Conservation (phyloP, 257 asterid species). For the Rubia yunnanensis region DNA sequence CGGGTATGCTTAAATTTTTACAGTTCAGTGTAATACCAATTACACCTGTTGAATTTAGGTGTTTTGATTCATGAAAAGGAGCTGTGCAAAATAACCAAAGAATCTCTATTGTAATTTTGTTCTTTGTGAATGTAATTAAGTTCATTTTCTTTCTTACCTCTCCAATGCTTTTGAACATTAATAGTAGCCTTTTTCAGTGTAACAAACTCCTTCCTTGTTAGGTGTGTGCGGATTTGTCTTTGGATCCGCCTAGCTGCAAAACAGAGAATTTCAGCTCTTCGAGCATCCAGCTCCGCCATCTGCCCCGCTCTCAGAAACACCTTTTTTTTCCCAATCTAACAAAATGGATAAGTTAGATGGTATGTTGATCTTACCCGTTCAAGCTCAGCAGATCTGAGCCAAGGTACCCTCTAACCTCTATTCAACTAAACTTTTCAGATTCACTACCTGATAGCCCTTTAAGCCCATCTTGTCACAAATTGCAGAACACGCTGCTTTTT, state of each 20-base stretch:
- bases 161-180: conserved; percentile 59
- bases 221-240: conserved; percentile 76
- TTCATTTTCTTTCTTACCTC: conserved; percentile 46
- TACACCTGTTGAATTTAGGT: not conserved
- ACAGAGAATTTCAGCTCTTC: conserved; percentile 80
- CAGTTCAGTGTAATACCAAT: not conserved
- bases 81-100: not conserved
- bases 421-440: not conserved
- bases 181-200: conserved; percentile 59
- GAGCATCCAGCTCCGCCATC: conserved; percentile 94
- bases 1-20: not conserved
- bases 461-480: conserved; percentile 76
- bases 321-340: conserved; percentile 86
- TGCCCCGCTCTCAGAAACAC: conserved; percentile 97
- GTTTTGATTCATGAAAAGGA: not conserved
- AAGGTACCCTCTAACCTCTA: conserved; percentile 10
- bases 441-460: conserved; percentile 74
- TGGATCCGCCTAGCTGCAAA: conserved; percentile 71
- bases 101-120: not conserved
- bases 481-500: conserved; percentile 69
- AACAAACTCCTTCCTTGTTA: conserved; percentile 65
- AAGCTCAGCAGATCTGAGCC: conserved; percentile 5
- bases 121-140: not conserved
- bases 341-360: conserved; percentile 4
- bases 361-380: not conserved